phyloP scores from a whole-genome alignment of 371 early-diverging fungal genomes.

The Circinella minor region DNA sequence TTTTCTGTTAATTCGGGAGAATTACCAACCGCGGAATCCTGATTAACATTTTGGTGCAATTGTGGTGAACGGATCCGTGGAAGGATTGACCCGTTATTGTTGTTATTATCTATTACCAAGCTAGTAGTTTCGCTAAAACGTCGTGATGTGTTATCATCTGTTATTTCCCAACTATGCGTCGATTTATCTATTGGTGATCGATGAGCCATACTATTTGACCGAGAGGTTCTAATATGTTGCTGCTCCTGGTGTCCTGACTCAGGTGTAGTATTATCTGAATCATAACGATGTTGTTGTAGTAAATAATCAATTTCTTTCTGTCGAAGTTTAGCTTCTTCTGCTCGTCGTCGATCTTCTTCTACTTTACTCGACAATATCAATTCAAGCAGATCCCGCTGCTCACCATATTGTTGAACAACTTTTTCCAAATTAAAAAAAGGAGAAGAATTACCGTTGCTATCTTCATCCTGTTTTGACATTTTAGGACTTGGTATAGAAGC shows the following conservation, averaged over 20 bases:
- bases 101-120: background rate
- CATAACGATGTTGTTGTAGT: constrained; percentile 23
- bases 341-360: constrained; percentile 60
- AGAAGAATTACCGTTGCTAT: background rate
- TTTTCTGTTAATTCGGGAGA: constrained; percentile 3
- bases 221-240: background rate
- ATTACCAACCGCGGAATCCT: constrained; percentile 14
- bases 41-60: background rate
- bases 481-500: constrained; percentile 3
- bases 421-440: constrained; percentile 45
- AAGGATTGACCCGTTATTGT: constrained; percentile 3
- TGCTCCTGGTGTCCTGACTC: background rate
- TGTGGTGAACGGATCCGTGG: constrained; percentile 17
- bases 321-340: constrained; percentile 56
- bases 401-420: constrained; percentile 50
- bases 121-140: background rate
- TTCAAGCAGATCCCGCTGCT: constrained; percentile 56
- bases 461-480: background rate
- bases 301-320: constrained; percentile 49
- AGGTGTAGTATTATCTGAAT: background rate
- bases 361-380: constrained; percentile 58
- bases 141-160: background rate
- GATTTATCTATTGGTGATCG: background rate
- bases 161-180: background rate
- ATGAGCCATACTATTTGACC: background rate